Evolutionary conservation across 768 basidiomycete species (phyloP).

Genomic region (Neoboletus brunneissimus): DNA sequence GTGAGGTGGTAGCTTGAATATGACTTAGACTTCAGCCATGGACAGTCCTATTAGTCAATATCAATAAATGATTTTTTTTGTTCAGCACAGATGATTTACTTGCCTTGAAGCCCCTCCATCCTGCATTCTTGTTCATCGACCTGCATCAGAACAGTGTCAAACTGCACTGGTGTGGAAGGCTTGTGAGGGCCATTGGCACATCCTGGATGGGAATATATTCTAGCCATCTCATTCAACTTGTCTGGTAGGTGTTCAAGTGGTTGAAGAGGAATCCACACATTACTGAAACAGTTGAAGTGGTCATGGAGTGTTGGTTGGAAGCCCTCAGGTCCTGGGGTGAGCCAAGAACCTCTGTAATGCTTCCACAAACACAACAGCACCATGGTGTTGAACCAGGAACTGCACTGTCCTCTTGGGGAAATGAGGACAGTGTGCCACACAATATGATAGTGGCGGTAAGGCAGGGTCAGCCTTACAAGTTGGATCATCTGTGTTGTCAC

Average conservation of each 20-base stretch:
- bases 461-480: too few relatives aligned
- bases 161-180: background rate
- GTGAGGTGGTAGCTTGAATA: too few relatives aligned
- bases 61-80: too few relatives aligned
- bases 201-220: background rate
- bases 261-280: background rate
- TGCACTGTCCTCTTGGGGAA: background rate
- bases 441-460: background rate
- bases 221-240: fast-evolving
- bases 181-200: background rate
- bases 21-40: too few relatives aligned
- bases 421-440: background rate
- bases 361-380: background rate
- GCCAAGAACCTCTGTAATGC: background rate
- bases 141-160: background rate
- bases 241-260: background rate
- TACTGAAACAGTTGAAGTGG: background rate
- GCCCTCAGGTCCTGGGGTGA: background rate
- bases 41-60: too few relatives aligned
- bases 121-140: background rate
- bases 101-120: background rate
- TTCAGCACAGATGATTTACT: too few relatives aligned
- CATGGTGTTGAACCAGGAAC: background rate
- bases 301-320: background rate
- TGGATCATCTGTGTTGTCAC: too few relatives aligned